phyloP scores from a whole-genome alignment of 257 asterid species.

The Scutellaria minor region DNA sequence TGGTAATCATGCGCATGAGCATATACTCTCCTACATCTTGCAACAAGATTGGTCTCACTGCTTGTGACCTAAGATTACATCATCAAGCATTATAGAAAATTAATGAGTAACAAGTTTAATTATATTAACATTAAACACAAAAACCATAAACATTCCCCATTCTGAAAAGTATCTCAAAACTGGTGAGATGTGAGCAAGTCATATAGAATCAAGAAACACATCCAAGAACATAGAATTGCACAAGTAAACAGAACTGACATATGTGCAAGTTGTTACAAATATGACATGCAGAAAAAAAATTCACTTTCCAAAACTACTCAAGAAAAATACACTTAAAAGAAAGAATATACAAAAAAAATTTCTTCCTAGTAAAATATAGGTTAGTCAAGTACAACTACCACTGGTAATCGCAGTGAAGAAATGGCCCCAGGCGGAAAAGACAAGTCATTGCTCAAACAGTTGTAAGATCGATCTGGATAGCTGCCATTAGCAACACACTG shows the following conservation, averaged over 20 bases:
- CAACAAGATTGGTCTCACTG: conserved; percentile 75
- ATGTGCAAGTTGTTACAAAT: conserved; percentile 8
- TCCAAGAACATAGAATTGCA: conserved; percentile 12
- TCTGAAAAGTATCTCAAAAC: conserved; percentile 17
- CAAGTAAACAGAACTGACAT: not conserved
- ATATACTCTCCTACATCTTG: conserved; percentile 85
- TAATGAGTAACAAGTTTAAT: not conserved
- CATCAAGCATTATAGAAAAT: conserved; percentile 34
- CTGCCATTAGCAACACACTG: conserved; percentile 69
- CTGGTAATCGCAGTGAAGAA: conserved; percentile 81
- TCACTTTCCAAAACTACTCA: conserved; percentile 18
- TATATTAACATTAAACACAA: conserved; percentile 24
- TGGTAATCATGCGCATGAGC: conserved; percentile 95
- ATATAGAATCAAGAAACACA: conserved; percentile 17
- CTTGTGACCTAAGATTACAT: conserved; percentile 63
- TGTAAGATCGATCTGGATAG: conserved; percentile 57
- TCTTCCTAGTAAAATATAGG: conserved; percentile 35
- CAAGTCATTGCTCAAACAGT: conserved; percentile 60
- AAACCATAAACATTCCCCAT: conserved; percentile 15
- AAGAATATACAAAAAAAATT: not conserved
- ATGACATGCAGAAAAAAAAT: conserved; percentile 17
- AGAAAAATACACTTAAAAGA: not conserved
- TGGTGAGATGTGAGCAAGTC: conserved; percentile 18
- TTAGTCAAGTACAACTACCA: conserved; percentile 80
- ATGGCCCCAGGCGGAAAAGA: conserved; percentile 76